A percentile compares a stretch with the other conserved stretches of the same genome.
phyloP scores from a whole-genome alignment of 768 basidiomycete species.

The Tulasnella sp. region DNA sequence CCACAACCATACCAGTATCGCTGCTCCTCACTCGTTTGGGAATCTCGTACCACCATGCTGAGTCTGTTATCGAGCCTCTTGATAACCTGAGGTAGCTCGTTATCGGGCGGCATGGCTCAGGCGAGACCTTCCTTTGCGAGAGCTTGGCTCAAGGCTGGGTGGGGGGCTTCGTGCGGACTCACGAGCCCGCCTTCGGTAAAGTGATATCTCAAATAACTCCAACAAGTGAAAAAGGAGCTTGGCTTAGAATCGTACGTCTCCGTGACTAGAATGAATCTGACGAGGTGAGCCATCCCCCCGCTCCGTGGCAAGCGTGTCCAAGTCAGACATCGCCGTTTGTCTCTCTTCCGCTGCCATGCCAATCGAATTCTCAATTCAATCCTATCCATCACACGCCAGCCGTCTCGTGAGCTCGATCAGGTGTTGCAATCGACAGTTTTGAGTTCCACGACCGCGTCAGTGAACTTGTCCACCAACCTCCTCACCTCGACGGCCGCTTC shows the following conservation, averaged over 20 bases:
- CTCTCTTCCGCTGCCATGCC: neutral
- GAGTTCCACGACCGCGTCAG: neutral
- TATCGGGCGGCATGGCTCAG: constrained; percentile 13
- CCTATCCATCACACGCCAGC: neutral
- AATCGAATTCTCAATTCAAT: constrained; percentile 9
- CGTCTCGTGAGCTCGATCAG: constrained; percentile 10
- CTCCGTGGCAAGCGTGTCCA: too few relatives aligned
- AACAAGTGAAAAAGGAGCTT: neutral
- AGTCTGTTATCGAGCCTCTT: neutral
- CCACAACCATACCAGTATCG: too few relatives aligned
- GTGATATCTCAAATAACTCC: neutral
- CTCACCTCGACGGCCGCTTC: constrained; percentile 16
- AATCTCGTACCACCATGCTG: neutral
- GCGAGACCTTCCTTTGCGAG: constrained; percentile 19
- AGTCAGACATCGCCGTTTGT: neutral
- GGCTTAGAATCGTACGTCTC: neutral
- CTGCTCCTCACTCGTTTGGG: too few relatives aligned
- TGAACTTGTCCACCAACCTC: neutral
- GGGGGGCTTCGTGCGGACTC: neutral
- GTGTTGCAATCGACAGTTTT: neutral
- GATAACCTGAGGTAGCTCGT: constrained; percentile 11
- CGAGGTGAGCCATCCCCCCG: neutral
- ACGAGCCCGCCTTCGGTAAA: neutral
- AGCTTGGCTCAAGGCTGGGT: constrained; percentile 2
- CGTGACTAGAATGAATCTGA: constrained; percentile 20